Evolutionary conservation across 768 basidiomycete genomes (phyloP), one percentile per base, ranked within the genome.

Genomic region (Leccinum boreale): DNA sequence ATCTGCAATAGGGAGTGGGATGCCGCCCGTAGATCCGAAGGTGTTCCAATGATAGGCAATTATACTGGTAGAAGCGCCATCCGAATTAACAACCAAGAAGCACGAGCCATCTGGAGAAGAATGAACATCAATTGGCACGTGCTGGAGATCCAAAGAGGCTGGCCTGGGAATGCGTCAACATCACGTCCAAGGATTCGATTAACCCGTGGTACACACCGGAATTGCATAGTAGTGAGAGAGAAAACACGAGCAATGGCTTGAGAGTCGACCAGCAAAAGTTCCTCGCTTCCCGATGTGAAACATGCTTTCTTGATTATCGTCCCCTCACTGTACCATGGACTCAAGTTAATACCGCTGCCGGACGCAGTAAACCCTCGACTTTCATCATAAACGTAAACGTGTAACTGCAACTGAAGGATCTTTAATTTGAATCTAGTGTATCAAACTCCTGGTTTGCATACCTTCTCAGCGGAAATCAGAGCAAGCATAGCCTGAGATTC

Each of bases 101-200:
- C 82, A 85, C 6, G 83, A 75, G 0, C 82, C 83, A 48, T 85
- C 85, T 9, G 84, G 81, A 5, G 84, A 77, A 10, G 82, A 77
- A 61, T 70, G 70, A 17, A 79, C 67, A 7, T 67, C 62, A 0
- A 48, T 56, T 0, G 81, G 81, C 12, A 67, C 36, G 12, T 56
- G 58, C 7, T 65, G 61, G 9, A 85, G 70, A 44, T 77, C 70
- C 28, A 84, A 59, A 1, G 77, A 72, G 2, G 82, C 79, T 2
- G 81, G 79, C 28, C 82, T 84, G 45, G 9, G 7, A 56, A 33
- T 15, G 15, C 39, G 21, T 50, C 52, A 55, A 53, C 19, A 5
- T 50, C 26, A 10, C 6, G 21, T 3, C 36, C 5, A 23, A 21
- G 21, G 15, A 28, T 52, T 6, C 4, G 8, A 39, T 23, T 19